Base-by-base conservation (phyloP, 1,139 yeast genomes). In the Sugiyamaella pinicola region DNA sequence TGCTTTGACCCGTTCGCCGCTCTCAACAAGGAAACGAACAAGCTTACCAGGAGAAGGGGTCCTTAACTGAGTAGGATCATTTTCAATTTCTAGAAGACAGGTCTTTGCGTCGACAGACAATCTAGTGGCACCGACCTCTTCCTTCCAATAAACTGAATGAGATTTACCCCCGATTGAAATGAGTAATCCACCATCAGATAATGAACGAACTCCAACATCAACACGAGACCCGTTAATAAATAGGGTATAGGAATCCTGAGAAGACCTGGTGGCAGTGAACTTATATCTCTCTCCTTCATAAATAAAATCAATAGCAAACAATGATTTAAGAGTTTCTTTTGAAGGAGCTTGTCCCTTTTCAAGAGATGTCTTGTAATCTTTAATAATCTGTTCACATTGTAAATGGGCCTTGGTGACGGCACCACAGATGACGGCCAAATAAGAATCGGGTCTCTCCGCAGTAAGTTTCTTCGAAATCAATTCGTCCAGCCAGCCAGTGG, bases 41-140 rank as follows among this genome's bases (percentile, higher is more conserved):
- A 93, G 81, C 74, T 95, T 93, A 78, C 99, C 99, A 52, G 99
- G 99, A 42, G 98, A 91, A 44, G 99, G 99, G 45, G 99, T 89
- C 75, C 98, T 85, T 68, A 95, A 79, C 75, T 95, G 99, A 47
- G 99, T 93, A 61, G 99, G 99, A 67, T 93, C 99, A 66, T 89
- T 91, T 75, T 93, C 99, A 56, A 81, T 86, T 73, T 93, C 99
- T 61, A 93, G 80, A 61, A 89, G 75, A 69, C 98, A 93, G 39
- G 99, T 91, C 76, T 89, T 93, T 56, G 96, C 83, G 69, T 93
- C 97, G 41, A 93, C 96, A 19, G 96, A 87, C 64, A 93, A 74
- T 74, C 99, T 85, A n/a, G 97, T 91, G 35, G 96, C 96, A 53
- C 91, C 83, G 57, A 95, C 91, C 75, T 93, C 99, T 69, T 93